Base-by-base conservation (phyloP, 805 yeast species). In the Saccharomycopsis sp. region DNA sequence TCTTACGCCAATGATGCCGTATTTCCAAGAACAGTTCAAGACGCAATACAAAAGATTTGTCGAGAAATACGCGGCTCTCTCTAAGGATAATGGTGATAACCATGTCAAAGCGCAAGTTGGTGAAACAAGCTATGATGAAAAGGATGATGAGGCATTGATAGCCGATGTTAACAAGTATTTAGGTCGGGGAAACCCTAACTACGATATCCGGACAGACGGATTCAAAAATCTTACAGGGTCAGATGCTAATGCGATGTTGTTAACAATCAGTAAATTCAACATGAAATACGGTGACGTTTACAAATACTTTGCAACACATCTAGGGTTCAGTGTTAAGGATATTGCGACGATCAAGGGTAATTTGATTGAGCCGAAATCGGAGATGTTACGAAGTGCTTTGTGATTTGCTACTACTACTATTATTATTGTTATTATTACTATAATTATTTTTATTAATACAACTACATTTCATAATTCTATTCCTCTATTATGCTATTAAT, bases 201-300 rank as follows among this genome's bases (percentile, higher is more conserved):
- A 56, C 7, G 55, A 72, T 34, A 61, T 72, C 3, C 66, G 69
- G 12, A 67, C 68, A 8, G 79, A 83, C 49, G 88, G 88, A 59
- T 78, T 85, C 65, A 71, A 73, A 19, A 85, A 84, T 66, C 71
- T 88, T 67, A 71, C 86, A 57, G 79, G 86, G 61, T 80, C 89
- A 2, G 77, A 82, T 54, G 82, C 83, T 65, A 92, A 86, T 64
- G 82, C 88, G 1, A 85, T 88, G 91, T 71, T 82, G 62, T 78
- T 81, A 1, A 78, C 89, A 1, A 75, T 87, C 49, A 82, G 77
- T n/a, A 64, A 73, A 64, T 72, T 89, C 62, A 70, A 80, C 51
- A 60, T 66, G 2, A 74, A 79, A 55, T 86, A 74, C 67, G 87
- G 86, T 0, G 82, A 85, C 0, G 75, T 82, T 17, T 75, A 78